These are phyloP conservation scores for Colletotrichum eremochloae DNA, from an alignment of 2,329 filamentous ascomycete species.

Conservation along the genomic window DNA sequence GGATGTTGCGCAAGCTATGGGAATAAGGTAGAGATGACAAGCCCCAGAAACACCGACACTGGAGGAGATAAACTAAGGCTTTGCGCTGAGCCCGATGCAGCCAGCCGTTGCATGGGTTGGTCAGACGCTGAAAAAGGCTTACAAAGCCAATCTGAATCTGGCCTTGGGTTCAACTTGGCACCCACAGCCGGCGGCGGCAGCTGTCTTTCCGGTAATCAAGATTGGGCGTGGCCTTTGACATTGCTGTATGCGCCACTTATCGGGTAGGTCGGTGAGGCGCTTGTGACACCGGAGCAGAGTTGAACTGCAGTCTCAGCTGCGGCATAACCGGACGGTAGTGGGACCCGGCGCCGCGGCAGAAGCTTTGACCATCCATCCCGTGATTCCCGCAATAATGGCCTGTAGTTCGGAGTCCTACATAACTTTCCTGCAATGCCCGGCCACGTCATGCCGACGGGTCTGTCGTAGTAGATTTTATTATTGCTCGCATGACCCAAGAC, in stretches of 20 bases:
- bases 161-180: neutral
- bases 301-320: neutral
- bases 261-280: neutral
- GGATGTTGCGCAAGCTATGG: neutral
- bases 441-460: neutral
- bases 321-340: neutral
- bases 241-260: neutral
- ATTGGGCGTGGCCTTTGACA: neutral
- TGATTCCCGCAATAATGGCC: neutral
- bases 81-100: neutral
- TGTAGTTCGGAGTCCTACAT: neutral
- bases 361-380: constrained; percentile 22
- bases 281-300: neutral
- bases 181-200: neutral
- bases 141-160: too few species aligned
- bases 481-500: neutral
- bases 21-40: neutral
- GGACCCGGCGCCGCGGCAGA: neutral
- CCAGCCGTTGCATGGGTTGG: neutral
- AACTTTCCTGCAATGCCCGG: neutral
- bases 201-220: neutral
- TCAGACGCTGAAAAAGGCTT: neutral
- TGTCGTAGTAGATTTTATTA: too few species aligned
- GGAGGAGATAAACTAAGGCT: neutral
- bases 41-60: neutral